Base-by-base conservation (phyloP, 169 alveolate species). In the Eimeria tenella region DNA sequence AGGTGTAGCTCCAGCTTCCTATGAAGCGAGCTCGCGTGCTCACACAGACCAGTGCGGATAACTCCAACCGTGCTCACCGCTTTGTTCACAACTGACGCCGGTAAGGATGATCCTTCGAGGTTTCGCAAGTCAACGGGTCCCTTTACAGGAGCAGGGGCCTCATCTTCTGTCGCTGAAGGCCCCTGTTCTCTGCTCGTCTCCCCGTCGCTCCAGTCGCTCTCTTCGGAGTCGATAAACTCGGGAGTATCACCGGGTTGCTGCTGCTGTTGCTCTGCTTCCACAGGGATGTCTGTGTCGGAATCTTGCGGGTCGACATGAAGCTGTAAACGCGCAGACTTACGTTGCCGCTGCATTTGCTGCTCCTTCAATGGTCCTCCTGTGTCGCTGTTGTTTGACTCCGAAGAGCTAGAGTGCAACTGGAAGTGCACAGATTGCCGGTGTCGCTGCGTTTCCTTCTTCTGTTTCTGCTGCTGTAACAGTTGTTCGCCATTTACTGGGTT, bases 171-270 rank as follows among this genome's bases (percentile, higher is more conserved):
- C 5, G 17, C 87, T 8, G 87, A 31, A 19, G 13, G 71, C 15
- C 60, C 83, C 25, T 73, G 62, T 10, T 55, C 87, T 10, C n/a
- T 65, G 21, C 87, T 79, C 52, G 3, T 4, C 13, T 50, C 71
- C 15, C 87, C 52, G 71, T 79, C 87, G 70, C 87, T 79, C 87
- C 87, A 79, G 71, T 50, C 87, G 52, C 87, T 79, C 68, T 79
- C 87, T 56, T 60, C 56, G 19, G 56, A 60, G 52, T 52, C 87
- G n/a, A 52, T 60, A 23, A 11, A 21, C 10, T 79, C 87, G 13
- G 31, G 60, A 21, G 31, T 4, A 9, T 25, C 60, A 55, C 60
- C 83, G 11, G 83, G 19, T 42, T 73, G 83, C 60, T 60, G 52
- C 77, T 10, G 90, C 77, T 50, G 53, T 60, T 60, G 62, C 75